These are phyloP conservation scores for Hirsutella rhossiliensis DNA, from an alignment of 2,329 filamentous ascomycete genomes.

Conservation along the genomic window DNA sequence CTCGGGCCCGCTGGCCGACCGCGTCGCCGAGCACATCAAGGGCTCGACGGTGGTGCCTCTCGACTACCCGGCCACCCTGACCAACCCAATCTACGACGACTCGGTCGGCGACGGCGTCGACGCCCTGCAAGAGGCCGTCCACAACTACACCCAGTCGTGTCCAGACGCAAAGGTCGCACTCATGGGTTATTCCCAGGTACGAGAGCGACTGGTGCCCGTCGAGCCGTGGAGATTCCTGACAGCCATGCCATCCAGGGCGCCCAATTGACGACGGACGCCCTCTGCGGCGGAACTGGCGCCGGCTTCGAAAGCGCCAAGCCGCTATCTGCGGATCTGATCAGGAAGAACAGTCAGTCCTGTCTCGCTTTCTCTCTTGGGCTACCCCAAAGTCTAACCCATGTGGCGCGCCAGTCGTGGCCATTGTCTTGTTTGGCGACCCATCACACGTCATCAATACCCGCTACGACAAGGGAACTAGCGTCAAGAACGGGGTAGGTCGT, in stretches of 20 bases:
- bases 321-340: conserved; percentile 14
- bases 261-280: conserved; percentile 22
- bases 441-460: conserved; percentile 21
- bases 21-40: conserved; percentile 19
- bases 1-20: conserved; percentile 19
- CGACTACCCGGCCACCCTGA: conserved; percentile 25
- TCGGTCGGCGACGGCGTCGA: conserved; percentile 22
- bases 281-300: conserved; percentile 23
- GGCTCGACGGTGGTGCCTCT: conserved; percentile 21
- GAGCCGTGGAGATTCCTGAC: neutral
- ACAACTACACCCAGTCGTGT: conserved; percentile 20
- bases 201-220: neutral
- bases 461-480: conserved; percentile 25
- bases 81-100: conserved; percentile 17
- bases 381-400: neutral
- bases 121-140: conserved; percentile 17
- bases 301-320: conserved; percentile 14
- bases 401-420: conserved; percentile 22
- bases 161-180: conserved; percentile 27
- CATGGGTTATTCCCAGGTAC: conserved; percentile 28
- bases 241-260: conserved; percentile 18
- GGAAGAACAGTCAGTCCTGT: conserved; percentile 19
- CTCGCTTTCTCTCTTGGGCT: neutral
- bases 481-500: conserved; percentile 22
- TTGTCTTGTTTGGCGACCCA: conserved; percentile 29